Evolutionary conservation across 2,329 filamentous ascomycete species (phyloP), one percentile per base, ranked within the genome.

Genomic region (Colletotrichum liaoningense): DNA sequence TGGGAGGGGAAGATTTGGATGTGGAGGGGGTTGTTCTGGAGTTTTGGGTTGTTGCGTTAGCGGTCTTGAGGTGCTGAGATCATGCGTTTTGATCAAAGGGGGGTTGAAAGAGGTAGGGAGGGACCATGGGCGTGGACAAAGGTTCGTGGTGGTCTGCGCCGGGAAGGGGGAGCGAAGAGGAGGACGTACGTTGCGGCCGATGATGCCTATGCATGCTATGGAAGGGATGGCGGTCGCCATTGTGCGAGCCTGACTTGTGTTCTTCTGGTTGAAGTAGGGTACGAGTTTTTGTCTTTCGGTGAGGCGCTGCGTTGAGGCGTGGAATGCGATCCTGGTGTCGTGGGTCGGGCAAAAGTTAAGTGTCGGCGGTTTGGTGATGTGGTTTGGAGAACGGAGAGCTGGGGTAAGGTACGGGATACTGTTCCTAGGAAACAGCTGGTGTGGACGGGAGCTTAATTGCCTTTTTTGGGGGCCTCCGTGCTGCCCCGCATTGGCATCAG

Each of bases 1-100:
- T 94, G 90, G 59, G 92, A 93, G 64, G 95, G 93, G 84, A 98
- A 98, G 81, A 97, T 91, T 74, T 94, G 92, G 78, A 98, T 94
- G 85, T 98, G 96, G 76, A 98, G 93, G 72, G 96, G 97, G 81
- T 98, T 98, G 86, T 98, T 97, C 95, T 98, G 80, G 72, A 42
- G 14, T 6, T 42, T 42, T 19, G 33, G n/a, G 9, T 33, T 19
- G 30, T 4, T 16, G 52, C 19, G 73, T 76, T 63, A 75, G 75
- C 42, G 58, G 22, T 52, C 24, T 66, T 69, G 42, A 54, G 26
- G 65, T n/a, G n/a, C 60, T 19, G 58, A 24, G 14, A 42, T 42
- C 14, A 42, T 42, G 35, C 35, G 5, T 42, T 5, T 5, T 42
- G 14, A 16, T 42, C 14, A 4, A 16, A 6, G 14, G 19, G 7